phyloP scores from a whole-genome alignment of 345 rosid genomes.

The Microthlaspi erraticum region DNA sequence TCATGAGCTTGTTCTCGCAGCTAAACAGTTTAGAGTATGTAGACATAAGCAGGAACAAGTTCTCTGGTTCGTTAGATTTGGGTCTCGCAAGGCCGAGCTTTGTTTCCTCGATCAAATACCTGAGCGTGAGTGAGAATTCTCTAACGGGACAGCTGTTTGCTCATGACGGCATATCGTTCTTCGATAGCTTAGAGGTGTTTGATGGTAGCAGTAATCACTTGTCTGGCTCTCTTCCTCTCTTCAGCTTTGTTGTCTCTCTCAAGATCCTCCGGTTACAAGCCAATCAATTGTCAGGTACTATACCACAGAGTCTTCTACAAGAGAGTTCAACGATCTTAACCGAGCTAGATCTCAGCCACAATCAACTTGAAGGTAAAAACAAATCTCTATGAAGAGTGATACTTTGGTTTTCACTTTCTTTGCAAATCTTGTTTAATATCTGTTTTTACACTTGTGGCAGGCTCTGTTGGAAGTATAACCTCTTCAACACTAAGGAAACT shows the following conservation, averaged over 20 bases:
- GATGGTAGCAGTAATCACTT: constrained; percentile 84
- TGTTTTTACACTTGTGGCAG: constrained; percentile 50
- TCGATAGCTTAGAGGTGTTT: constrained; percentile 83
- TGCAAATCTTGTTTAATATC: not conserved
- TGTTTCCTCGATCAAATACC: constrained; percentile 63
- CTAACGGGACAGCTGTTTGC: constrained; percentile 71
- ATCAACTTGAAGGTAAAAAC: constrained; percentile 84
- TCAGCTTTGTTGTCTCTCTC: constrained; percentile 78
- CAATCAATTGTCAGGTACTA: constrained; percentile 69
- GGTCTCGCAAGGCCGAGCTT: constrained; percentile 66
- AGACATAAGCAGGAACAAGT: constrained; percentile 72
- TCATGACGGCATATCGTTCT: constrained; percentile 80
- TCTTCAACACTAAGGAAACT: constrained; percentile 77
- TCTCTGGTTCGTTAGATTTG: constrained; percentile 79
- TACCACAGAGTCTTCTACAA: constrained; percentile 69
- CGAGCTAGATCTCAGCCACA: constrained; percentile 83
- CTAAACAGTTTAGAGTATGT: constrained; percentile 56
- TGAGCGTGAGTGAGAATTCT: constrained; percentile 69
- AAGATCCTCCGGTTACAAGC: constrained; percentile 68
- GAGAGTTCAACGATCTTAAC: constrained; percentile 78
- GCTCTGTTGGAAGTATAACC: constrained; percentile 73
- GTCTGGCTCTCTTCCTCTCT: constrained; percentile 70
- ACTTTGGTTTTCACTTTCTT: not conserved
- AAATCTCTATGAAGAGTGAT: not conserved
- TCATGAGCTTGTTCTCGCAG: constrained; percentile 62